Evolutionary conservation across 768 basidiomycete species (phyloP).

Genomic region (Pulveroboletus ravenelii): DNA sequence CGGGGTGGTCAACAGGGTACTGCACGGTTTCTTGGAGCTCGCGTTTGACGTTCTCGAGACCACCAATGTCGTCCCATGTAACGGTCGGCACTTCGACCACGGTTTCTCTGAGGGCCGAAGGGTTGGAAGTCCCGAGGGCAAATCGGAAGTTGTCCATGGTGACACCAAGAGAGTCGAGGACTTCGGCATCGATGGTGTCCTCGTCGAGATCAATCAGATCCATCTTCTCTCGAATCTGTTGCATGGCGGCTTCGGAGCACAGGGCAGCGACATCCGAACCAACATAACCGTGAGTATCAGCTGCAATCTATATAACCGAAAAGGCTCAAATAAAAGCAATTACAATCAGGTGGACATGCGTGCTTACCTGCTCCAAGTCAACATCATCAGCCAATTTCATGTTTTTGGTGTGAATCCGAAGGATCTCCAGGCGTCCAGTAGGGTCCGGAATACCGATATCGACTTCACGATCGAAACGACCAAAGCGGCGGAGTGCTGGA

Average conservation of each 20-base stretch:
- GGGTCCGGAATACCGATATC: slow-evolving; percentile 99
- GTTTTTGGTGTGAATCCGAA: slow-evolving; percentile 99
- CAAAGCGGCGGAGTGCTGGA: slow-evolving; percentile 96
- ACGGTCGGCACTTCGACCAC: slow-evolving; percentile 99
- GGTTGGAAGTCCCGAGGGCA: slow-evolving; percentile 95
- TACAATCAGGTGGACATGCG: neutral
- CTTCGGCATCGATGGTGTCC: slow-evolving; percentile 99
- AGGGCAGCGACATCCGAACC: slow-evolving; percentile 97
- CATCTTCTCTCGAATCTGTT: slow-evolving; percentile 99
- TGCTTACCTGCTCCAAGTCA: slow-evolving; percentile 82
- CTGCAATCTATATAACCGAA: slow-evolving; percentile 74
- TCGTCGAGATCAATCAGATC: slow-evolving; percentile 93
- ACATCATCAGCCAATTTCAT: slow-evolving; percentile 98
- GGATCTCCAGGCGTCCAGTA: slow-evolving; percentile 96
- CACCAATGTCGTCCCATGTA: slow-evolving; percentile 99
- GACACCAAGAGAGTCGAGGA: slow-evolving; percentile 96
- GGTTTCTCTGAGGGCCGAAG: slow-evolving; percentile 97
- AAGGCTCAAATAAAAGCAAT: slow-evolving; percentile 3
- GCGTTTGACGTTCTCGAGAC: slow-evolving; percentile 98
- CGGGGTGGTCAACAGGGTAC: slow-evolving; percentile 99
- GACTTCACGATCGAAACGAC: slow-evolving; percentile 98
- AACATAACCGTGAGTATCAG: slow-evolving; percentile 99
- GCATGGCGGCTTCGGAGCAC: slow-evolving; percentile 99
- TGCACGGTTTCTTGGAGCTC: slow-evolving; percentile 99
- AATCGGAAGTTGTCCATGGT: slow-evolving; percentile 99